Base-by-base conservation (phyloP, 345 rosid genomes). In the Eucalyptus pauciflora region DNA sequence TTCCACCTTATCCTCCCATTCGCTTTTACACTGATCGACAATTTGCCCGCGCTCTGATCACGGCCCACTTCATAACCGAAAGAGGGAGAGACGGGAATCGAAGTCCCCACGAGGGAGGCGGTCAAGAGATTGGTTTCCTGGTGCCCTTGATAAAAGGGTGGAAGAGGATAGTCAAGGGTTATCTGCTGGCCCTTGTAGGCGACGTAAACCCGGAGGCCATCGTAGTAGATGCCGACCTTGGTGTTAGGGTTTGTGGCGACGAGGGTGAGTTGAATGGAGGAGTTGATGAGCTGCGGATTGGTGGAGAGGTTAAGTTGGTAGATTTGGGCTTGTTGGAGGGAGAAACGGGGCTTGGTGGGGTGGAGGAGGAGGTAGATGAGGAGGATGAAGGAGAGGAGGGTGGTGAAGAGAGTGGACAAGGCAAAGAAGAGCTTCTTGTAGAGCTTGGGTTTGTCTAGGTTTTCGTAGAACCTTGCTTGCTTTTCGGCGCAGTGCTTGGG, bases 191-290 rank as follows among this genome's bases (percentile, higher is more conserved):
- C 97, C 80, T 93, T 93, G 90, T 96, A 97, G 8, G 94, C 91
- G 45, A 95, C 97, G 50, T 96, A 96, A 81, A 93, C 94, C 43
- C 89, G 94, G 87, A 96, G 88, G 81, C 93, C 91, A 86, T 97
- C 99, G 92, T 97, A 97, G 98, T 96, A 97, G 90, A 97, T 86
- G 87, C 98, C 98, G 2, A 96, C 96, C 90, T 92, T 94, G 87
- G 94, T 87, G 91, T 97, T 97, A 6, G 98, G 96, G 92, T 97
- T 97, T 79, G 86, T 91, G 90, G 98, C 94, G 86, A 94, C 86
- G 33, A 96, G 90, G 86, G 98, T 96, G 91, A 97, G 92, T 88
- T 95, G 96, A 89, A 97, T 89, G 88, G 98, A 96, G 87, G 99
- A 96, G 93, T 96, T 96, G 93, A 97, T 95, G 87, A 96, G 95